Conservation (phyloP, 495 filamentous ascomycete genomes). For the Penicillium cataractarum region DNA sequence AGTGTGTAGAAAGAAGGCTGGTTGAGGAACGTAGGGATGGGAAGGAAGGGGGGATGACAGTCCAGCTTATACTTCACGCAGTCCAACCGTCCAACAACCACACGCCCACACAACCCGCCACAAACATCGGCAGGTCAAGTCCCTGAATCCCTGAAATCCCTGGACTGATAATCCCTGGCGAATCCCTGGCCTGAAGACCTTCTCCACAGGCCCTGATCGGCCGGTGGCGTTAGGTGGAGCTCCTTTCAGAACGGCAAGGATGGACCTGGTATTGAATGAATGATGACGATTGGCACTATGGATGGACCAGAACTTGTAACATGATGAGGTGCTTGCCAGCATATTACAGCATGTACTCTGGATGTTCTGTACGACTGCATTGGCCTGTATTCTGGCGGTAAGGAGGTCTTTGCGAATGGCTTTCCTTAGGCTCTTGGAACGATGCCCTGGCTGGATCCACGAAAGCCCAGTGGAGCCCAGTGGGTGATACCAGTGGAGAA, state of each 20-base stretch:
- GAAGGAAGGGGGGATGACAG: conserved; percentile 12
- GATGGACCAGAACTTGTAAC: neutral
- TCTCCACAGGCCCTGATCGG: conserved; percentile 11
- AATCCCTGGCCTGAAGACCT: neutral
- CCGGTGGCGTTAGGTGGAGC: conserved; percentile 9
- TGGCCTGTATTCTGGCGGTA: neutral
- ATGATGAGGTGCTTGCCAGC: neutral
- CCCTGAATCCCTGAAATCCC: conserved; percentile 2
- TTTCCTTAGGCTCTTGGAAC: neutral
- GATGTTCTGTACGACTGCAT: neutral
- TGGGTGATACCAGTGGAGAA: neutral
- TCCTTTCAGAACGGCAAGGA: conserved; percentile 9
- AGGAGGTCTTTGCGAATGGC: neutral
- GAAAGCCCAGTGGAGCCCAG: neutral
- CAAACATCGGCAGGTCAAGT: neutral
- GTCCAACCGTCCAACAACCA: too few species aligned
- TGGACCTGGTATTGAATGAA: neutral
- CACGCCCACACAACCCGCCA: neutral
- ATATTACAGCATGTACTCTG: neutral
- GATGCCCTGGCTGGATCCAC: neutral
- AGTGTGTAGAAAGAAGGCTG: conserved; percentile 40
- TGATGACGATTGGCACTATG: conserved; percentile 5
- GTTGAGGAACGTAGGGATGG: conserved; percentile 36
- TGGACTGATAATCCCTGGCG: neutral
- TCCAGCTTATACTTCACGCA: conserved; percentile 5